phyloP scores from a whole-genome alignment of 495 filamentous ascomycete species.

The Rusavskia elegans region DNA sequence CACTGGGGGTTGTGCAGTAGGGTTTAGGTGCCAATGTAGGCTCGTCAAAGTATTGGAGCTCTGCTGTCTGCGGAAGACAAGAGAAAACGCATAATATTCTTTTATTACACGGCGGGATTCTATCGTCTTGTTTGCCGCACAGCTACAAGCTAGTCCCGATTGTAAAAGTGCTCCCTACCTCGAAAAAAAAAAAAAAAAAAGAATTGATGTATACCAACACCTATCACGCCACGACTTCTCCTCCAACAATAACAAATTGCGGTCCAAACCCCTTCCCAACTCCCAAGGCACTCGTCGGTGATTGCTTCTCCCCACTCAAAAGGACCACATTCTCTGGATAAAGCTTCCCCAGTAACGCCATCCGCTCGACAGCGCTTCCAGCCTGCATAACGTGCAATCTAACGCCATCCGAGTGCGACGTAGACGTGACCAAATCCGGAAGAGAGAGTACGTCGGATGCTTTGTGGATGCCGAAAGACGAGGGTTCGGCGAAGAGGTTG shows the following conservation, averaged over 20 bases:
- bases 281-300: neutral
- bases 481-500: neutral
- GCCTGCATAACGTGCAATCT: slow-evolving; percentile 16
- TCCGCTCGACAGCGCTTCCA: slow-evolving; percentile 7
- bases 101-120: too few relatives aligned
- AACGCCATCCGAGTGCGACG: neutral
- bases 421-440: neutral
- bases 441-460: neutral
- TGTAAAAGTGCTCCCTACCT: too few relatives aligned
- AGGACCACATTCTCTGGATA: slow-evolving; percentile 21
- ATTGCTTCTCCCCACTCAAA: slow-evolving; percentile 5
- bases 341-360: slow-evolving; percentile 18
- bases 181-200: too few relatives aligned
- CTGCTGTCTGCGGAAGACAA: too few relatives aligned
- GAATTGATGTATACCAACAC: too few relatives aligned
- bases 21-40: too few relatives aligned
- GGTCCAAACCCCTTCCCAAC: slow-evolving; percentile 16
- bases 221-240: neutral
- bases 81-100: too few relatives aligned
- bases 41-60: too few relatives aligned
- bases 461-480: neutral
- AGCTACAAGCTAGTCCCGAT: too few relatives aligned
- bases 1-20: neutral
- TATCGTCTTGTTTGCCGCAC: too few relatives aligned
- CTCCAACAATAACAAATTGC: slow-evolving; percentile 19